Conservation (phyloP, 805 yeast genomes). For the Wickerhamomyces sydowiorum region DNA sequence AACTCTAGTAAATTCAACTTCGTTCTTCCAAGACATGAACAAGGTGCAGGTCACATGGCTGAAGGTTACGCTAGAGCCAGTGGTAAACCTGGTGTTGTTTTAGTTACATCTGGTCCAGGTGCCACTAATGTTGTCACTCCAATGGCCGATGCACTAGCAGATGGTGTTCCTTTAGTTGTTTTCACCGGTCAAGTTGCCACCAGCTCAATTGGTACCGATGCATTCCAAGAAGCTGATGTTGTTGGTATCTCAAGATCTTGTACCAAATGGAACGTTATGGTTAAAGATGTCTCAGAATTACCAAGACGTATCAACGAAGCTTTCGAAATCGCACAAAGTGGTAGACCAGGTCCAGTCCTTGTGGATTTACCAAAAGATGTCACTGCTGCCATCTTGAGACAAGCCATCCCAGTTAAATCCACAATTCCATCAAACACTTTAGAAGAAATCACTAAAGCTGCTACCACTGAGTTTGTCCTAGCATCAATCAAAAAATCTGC, state of each 20-base stretch:
- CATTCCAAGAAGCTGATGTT: constrained; percentile 98
- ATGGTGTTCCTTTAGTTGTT: constrained; percentile 95
- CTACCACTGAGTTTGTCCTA: constrained; percentile 67
- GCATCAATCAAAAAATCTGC: constrained; percentile 77
- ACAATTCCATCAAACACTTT: constrained; percentile 72
- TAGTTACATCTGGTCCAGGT: constrained; percentile 99
- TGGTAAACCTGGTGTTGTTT: constrained; percentile 96
- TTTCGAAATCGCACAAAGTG: constrained; percentile 91
- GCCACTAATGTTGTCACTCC: constrained; percentile 99
- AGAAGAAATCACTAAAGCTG: constrained; percentile 61
- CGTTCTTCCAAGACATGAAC: constrained; percentile 94
- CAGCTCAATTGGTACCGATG: constrained; percentile 93
- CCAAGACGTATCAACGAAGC: constrained; percentile 97
- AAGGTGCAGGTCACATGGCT: constrained; percentile 99
- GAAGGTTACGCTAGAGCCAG: constrained; percentile 95
- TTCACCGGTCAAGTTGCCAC: constrained; percentile 98
- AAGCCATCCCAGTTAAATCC: constrained; percentile 75
- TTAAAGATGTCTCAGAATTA: constrained; percentile 86
- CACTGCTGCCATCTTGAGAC: constrained; percentile 83
- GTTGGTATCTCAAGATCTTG: constrained; percentile 95
- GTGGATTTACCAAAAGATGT: constrained; percentile 98
- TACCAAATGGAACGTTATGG: constrained; percentile 99
- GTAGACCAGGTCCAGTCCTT: constrained; percentile 97
- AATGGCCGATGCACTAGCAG: constrained; percentile 94
- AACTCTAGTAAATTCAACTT: constrained; percentile 85